Base-by-base conservation (phyloP, 768 basidiomycete genomes). In the Leccinum broughii region DNA sequence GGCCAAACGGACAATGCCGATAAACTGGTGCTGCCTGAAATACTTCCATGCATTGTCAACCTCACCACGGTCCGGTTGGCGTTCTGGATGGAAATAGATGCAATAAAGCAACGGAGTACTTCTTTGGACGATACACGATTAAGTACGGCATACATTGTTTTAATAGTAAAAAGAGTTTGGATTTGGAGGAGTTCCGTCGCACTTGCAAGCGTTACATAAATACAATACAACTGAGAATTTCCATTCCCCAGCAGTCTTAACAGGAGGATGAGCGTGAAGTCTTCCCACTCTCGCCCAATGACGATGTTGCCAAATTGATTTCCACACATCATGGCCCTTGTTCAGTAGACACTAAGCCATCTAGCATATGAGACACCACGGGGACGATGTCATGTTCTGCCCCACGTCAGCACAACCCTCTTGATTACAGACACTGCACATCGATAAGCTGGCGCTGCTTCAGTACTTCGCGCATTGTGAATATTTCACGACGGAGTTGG, bases 261-360 rank as follows among this genome's bases (percentile, higher is more conserved):
- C 39, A 11, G 6, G 39, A 0, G 17, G 15, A 17, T n/a, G 17
- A 41, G 8, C 17, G 3, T n/a, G 39, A 41, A 64, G 41, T 66
- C 66, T 67, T 62, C 64, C 46, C 52, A 26, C 54, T 62, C 50
- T 57, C 67, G 14, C 64, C 66, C 53, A 90, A 89, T 73, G 37
- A 92, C 84, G 30, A 93, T 83, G 73, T 93, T 93, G 15, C 92
- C 91, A 68, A 28, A 92, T 65, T 90, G 89, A 15, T 80, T 78
- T 15, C 87, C 89, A 4, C 72, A 74, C 61, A 80, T 80, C 68
- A 94, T 76, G 50, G 93, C 3, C 90, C 93, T 58, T 87, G 75
- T 65, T 89, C 86, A 5, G 83, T 85, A 7, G 77, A 72, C 54
- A 80, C 82, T 53, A 94, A 77, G 2, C 89, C 89, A 46, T 85